Evolutionary conservation across 2,329 filamentous ascomycete species (phyloP), one percentile per base, ranked within the genome.

Genomic region (Madurella fahalii): DNA sequence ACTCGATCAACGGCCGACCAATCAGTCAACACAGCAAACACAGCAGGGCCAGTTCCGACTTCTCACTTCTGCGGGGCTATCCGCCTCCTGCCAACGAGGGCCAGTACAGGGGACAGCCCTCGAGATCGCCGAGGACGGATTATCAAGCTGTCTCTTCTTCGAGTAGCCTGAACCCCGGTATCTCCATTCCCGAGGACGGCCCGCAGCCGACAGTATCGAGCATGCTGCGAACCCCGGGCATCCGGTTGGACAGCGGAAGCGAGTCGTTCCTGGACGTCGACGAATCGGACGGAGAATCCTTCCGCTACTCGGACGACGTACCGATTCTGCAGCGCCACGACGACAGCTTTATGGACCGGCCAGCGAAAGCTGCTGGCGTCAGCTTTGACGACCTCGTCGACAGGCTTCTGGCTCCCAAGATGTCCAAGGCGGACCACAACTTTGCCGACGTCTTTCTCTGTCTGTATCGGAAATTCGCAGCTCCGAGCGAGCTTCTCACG

Each of bases 391-490:
- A 91, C 52, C 75, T 94, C 4, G 90, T 97, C 17, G 90, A 96
- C 70, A 86, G 91, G n/a, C 79, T 99, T 40, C 78, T 97, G 20
- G 81, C 86, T 0, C 82, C 89, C 58, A 89, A 89, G 37, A 86
- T 93, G 74, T 91, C 89, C 30, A 91, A 90, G 66, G 81, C 86
- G n/a, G 94, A 97, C 67, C 80, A 82, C 54, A 96, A 96, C 69
- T 99, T 96, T 67, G 82, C 83, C 1, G 84, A 91, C 43, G 85
- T 95, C 16, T 97, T 97, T 65, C 77, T 97, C 31, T 96, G 93
- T 60, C 77, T 97, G 13, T 97, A 97, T 71, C 87, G 94, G 58
- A 95, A 94, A 69, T 97, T 99, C 68, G 88, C 90, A 4, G 83
- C 92, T 2, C 94, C 94, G 0, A 80, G 82, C 9, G 81, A 87